These are phyloP conservation scores for Veloboletus limbatus DNA, from an alignment of 1,284 basidiomycete species.

Conservation along the genomic window DNA sequence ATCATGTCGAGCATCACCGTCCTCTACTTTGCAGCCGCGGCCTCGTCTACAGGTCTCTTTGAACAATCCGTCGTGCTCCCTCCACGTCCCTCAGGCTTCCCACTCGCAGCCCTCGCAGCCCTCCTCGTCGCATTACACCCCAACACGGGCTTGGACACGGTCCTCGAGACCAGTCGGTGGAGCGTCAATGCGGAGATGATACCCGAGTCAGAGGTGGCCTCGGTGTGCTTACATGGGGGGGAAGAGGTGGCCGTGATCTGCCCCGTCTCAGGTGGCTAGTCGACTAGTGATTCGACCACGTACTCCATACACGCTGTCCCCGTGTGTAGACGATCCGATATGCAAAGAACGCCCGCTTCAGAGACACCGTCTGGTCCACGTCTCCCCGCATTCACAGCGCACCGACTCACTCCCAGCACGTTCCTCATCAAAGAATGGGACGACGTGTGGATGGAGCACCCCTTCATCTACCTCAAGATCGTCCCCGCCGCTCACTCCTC, in stretches of 20 bases:
- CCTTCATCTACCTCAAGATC: constrained; percentile 53
- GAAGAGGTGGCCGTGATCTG: constrained; percentile 81
- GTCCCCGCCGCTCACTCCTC: constrained; percentile 40
- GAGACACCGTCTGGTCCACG: not conserved
- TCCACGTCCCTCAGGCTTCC: constrained; percentile 31
- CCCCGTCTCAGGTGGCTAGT: constrained; percentile 76
- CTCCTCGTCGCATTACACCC: constrained; percentile 55
- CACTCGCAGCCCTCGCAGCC: constrained; percentile 49
- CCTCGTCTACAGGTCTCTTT: constrained; percentile 59
- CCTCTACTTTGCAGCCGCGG: constrained; percentile 79
- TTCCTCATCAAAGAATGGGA: constrained; percentile 53
- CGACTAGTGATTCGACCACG: too few species aligned
- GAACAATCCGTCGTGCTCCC: constrained; percentile 49
- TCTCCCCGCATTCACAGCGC: constrained; percentile 41
- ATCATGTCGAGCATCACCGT: constrained; percentile 49
- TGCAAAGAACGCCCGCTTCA: not conserved
- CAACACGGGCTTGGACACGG: constrained; percentile 44
- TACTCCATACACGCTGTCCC: too few species aligned
- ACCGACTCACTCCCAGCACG: constrained; percentile 42
- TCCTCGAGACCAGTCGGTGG: constrained; percentile 65
- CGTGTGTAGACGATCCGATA: too few species aligned
- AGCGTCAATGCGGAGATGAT: constrained; percentile 80
- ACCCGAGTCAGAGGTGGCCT: constrained; percentile 44
- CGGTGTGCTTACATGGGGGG: constrained; percentile 57
- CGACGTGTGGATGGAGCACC: constrained; percentile 50